Conservation (phyloP, 2,329 filamentous ascomycete species). For the Phialophora tarda region DNA sequence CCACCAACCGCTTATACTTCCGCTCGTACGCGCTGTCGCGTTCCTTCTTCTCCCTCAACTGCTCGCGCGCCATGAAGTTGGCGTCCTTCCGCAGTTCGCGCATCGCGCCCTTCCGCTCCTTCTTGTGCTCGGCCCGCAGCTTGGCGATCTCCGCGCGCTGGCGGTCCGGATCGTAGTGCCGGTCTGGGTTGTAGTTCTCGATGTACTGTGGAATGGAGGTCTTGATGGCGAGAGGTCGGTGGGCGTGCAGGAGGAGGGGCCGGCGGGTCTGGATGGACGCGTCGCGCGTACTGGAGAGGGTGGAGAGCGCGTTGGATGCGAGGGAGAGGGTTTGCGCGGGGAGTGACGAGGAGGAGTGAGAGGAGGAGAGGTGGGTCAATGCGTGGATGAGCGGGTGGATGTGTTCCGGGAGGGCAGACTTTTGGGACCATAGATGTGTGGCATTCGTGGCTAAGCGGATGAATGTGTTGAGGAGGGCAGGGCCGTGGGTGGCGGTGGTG, state of each 20-base stretch:
- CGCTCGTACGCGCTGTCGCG: conserved; percentile 92
- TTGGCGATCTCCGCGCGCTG: conserved; percentile 85
- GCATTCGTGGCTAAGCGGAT: conserved; percentile 70
- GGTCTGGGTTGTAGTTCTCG: conserved; percentile 89
- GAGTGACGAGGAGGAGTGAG: conserved; percentile 54
- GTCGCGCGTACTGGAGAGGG: conserved; percentile 57
- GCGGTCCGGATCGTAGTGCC: conserved; percentile 95
- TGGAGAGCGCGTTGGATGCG: conserved; percentile 42
- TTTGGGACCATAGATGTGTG: conserved; percentile 73
- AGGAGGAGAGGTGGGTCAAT: conserved; percentile 61
- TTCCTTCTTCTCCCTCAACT: conserved; percentile 89
- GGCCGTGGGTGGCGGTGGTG: not conserved
- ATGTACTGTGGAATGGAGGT: conserved; percentile 92
- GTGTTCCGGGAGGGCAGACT: conserved; percentile 77
- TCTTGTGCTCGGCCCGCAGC: conserved; percentile 88
- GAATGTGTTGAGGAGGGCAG: conserved; percentile 47
- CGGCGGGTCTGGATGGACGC: conserved; percentile 68
- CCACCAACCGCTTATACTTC: conserved; percentile 89
- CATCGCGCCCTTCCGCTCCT: conserved; percentile 92
- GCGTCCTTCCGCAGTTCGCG: conserved; percentile 94
- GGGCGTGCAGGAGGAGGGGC: conserved; percentile 85
- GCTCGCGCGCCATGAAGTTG: conserved; percentile 89
- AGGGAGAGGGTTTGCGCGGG: conserved; percentile 58
- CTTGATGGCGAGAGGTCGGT: conserved; percentile 86
- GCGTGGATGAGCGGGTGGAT: conserved; percentile 69